Conservation (phyloP, 2,329 filamentous ascomycete genomes). For the Botrytis paeoniae region DNA sequence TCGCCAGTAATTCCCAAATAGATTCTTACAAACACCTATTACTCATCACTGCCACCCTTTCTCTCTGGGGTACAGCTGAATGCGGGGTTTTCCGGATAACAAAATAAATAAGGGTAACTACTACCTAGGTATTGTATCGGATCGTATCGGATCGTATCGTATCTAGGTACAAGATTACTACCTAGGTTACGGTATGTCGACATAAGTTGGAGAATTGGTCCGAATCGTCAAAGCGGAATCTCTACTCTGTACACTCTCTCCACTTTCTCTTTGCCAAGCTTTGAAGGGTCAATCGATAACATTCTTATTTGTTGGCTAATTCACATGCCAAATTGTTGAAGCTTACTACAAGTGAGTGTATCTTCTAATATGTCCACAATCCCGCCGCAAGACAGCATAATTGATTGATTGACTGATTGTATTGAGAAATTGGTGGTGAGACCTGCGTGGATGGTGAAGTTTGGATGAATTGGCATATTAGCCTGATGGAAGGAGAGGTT, state of each 20-base stretch:
- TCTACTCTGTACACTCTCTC: neutral
- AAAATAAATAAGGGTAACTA: neutral
- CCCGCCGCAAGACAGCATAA: neutral
- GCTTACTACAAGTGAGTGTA: neutral
- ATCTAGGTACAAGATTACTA: neutral
- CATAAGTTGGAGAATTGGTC: neutral
- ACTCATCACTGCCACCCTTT: neutral
- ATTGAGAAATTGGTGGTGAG: neutral
- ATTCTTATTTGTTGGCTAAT: neutral
- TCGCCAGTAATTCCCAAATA: neutral
- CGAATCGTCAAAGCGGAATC: conserved; percentile 10
- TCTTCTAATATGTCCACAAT: neutral
- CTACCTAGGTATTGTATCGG: neutral
- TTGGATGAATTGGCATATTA: neutral
- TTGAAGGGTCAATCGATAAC: conserved; percentile 5
- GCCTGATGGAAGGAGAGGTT: neutral
- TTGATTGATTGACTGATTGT: neutral
- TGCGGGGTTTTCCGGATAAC: neutral
- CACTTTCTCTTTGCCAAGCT: conserved; percentile 1
- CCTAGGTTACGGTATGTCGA: neutral
- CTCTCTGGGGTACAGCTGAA: conserved; percentile 6
- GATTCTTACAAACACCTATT: neutral
- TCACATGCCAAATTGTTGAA: neutral
- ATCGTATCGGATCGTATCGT: neutral
- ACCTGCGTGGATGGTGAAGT: neutral